Evolutionary conservation across 2,329 filamentous ascomycete genomes (phyloP).

Genomic region (Aspergillus neoniger): DNA sequence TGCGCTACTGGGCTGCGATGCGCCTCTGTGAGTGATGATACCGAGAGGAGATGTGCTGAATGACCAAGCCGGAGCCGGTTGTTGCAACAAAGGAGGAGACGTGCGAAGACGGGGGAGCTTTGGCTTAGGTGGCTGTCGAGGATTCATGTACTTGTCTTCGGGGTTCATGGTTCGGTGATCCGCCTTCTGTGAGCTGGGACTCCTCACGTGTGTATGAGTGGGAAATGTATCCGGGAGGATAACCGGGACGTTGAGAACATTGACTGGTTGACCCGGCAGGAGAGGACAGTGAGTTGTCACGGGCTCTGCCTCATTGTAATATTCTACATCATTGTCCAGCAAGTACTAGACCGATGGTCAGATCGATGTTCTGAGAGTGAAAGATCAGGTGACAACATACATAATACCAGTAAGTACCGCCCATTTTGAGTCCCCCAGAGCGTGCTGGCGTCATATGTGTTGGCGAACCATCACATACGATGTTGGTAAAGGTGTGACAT

Average conservation of each 20-base stretch:
- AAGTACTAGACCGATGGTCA: slow-evolving; percentile 65
- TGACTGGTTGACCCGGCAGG: slow-evolving; percentile 83
- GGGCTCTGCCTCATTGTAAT: slow-evolving; percentile 70
- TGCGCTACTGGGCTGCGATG: slow-evolving; percentile 40
- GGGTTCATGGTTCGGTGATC: slow-evolving; percentile 77
- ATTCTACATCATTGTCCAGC: slow-evolving; percentile 75
- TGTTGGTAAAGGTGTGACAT: slow-evolving; percentile 82
- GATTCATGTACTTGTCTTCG: slow-evolving; percentile 71
- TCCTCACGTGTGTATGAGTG: slow-evolving; percentile 64
- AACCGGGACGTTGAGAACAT: slow-evolving; percentile 77
- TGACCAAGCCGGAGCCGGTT: slow-evolving; percentile 26
- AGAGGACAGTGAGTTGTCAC: slow-evolving; percentile 80
- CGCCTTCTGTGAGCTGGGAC: slow-evolving; percentile 60
- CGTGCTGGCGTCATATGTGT: slow-evolving; percentile 57
- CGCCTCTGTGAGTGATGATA: slow-evolving; percentile 30
- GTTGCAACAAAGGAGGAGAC: slow-evolving; percentile 39
- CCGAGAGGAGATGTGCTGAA: slow-evolving; percentile 32
- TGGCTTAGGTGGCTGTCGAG: slow-evolving; percentile 59
- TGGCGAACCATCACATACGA: slow-evolving; percentile 74
- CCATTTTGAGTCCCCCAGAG: slow-evolving; percentile 84
- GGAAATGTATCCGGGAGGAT: slow-evolving; percentile 56
- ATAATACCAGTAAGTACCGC: slow-evolving; percentile 93
- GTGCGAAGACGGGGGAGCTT: slow-evolving; percentile 49
- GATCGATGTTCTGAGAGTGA: slow-evolving; percentile 10
- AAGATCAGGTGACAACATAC: slow-evolving; percentile 55